Base-by-base conservation (phyloP, 805 yeast genomes). In the Metschnikowia santaceciliae region DNA sequence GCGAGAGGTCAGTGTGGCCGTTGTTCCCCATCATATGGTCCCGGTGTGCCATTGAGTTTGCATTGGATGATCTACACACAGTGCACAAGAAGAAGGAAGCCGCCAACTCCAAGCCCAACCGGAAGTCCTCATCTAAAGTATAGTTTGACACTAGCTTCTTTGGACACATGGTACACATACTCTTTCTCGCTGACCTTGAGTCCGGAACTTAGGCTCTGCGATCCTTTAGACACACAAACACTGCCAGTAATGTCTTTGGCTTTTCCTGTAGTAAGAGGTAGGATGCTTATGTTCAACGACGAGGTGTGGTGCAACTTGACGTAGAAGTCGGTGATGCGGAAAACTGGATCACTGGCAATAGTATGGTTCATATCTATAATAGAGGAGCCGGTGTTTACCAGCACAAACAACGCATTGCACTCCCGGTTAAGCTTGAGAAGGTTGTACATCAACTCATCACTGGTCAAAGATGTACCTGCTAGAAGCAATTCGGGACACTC, bases 1-100 rank as follows among this genome's bases (percentile, higher is more conserved):
- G 99, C 4, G 97, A 92, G 66, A 75, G 86, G 55, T 86, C 96
- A 41, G 90, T 90, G 1, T 94, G 98, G 98, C 96, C 96, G 1
- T 79, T 89, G 47, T 75, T 89, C 54, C 89, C 96, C 0, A 72
- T 90, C 35, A 74, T 94, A 32, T 84, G 90, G 82, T 86, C 96
- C 1, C 74, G 99, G 43, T 88, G 97, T 61, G 83, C 91, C 1
- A 86, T 92, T 48, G 99, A 92, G 72, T 89, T 86, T 68, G 86
- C 90, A 23, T 73, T 92, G 49, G 96, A 91, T 64, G 89, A 86
- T 65, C 78, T 81, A 61, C 88, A 80, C 64, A 79, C 73, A 56
- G 61, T 70, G 41, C 77, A 72, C 61, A 62, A 72, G 52, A 52
- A 72, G 68, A 54, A 61, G 22, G 42, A 35, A 22, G 43, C 42